Evolutionary conservation across 441 rosid genomes (phyloP).

Genomic region (Jatropha multifida): DNA sequence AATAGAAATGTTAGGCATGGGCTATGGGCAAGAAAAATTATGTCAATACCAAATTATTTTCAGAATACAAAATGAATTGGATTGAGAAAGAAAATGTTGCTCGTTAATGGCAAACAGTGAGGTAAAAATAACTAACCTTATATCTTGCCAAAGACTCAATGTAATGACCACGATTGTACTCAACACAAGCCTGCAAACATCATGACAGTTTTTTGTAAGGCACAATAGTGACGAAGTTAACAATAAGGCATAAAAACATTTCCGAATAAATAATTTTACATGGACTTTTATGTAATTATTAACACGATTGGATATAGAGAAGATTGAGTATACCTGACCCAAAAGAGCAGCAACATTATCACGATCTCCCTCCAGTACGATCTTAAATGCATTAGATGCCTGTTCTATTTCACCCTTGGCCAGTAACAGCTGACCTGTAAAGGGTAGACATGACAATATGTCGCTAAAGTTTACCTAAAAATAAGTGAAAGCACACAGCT

Average conservation of each 20-base stretch:
- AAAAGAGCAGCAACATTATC: conserved; percentile 94
- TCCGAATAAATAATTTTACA: background rate
- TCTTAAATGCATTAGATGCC: conserved; percentile 87
- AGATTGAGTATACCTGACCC: conserved; percentile 70
- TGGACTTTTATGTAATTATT: conserved; percentile 9
- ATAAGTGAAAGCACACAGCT: background rate
- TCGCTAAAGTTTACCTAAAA: conserved; percentile 12
- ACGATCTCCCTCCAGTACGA: conserved; percentile 70
- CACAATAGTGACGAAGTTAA: background rate
- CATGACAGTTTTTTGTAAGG: conserved; percentile 21
- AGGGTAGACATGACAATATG: conserved; percentile 17
- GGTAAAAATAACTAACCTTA: conserved; percentile 61
- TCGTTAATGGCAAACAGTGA: background rate
- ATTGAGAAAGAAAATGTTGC: background rate
- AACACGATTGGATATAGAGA: conserved; percentile 6
- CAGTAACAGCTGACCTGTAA: conserved; percentile 92
- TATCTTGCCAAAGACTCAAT: conserved; percentile 80
- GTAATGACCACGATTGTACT: conserved; percentile 78
- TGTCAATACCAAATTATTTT: conserved; percentile 7
- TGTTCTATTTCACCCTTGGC: conserved; percentile 96
- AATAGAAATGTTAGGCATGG: conserved; percentile 13
- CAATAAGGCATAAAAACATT: background rate
- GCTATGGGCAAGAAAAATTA: background rate
- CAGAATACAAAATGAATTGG: conserved; percentile 8
- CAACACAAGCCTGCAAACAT: conserved; percentile 82